A percentile compares a stretch with the other conserved stretches of the same genome.
These are phyloP conservation scores for Fraxinus sp. DNA, from an alignment of 305 asterid genomes.

Conservation along the genomic window DNA sequence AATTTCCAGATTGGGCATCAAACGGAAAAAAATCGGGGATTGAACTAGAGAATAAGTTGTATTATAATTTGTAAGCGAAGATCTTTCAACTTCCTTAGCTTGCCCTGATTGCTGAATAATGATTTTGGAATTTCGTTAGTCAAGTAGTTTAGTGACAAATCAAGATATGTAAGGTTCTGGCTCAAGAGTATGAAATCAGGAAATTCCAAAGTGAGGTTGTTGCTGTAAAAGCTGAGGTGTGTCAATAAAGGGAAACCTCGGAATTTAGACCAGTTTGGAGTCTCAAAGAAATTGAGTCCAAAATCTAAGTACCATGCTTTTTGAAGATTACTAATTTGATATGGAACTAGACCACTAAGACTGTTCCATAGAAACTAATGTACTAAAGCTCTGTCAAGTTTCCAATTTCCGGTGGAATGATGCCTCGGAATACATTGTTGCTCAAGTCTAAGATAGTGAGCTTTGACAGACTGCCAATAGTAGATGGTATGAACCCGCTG, in stretches of 20 bases:
- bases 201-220: no score
- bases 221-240: no score
- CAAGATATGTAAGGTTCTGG: no score
- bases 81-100: slow-evolving; percentile 24
- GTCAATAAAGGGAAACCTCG: neutral
- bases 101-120: neutral
- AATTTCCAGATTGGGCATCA: slow-evolving; percentile 26
- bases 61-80: slow-evolving; percentile 24
- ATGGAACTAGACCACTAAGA: slow-evolving; percentile 30
- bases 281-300: slow-evolving; percentile 29
- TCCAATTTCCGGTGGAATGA: neutral
- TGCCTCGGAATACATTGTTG: slow-evolving; percentile 20
- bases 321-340: slow-evolving; percentile 35
- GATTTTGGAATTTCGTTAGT: slow-evolving; percentile 31
- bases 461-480: slow-evolving; percentile 35
- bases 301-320: slow-evolving; percentile 35
- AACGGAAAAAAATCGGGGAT: slow-evolving; percentile 29
- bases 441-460: slow-evolving; percentile 38
- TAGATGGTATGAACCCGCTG: slow-evolving; percentile 25
- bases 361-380: slow-evolving; percentile 27
- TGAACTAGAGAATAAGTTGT: slow-evolving; percentile 20
- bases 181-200: no score
- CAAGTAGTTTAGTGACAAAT: slow-evolving; percentile 25
- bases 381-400: slow-evolving; percentile 27
- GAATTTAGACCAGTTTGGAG: slow-evolving; percentile 37